Evolutionary conservation across 345 rosid species (phyloP), one percentile per base, ranked within the genome.

Genomic region (Laguncularia racemosa): DNA sequence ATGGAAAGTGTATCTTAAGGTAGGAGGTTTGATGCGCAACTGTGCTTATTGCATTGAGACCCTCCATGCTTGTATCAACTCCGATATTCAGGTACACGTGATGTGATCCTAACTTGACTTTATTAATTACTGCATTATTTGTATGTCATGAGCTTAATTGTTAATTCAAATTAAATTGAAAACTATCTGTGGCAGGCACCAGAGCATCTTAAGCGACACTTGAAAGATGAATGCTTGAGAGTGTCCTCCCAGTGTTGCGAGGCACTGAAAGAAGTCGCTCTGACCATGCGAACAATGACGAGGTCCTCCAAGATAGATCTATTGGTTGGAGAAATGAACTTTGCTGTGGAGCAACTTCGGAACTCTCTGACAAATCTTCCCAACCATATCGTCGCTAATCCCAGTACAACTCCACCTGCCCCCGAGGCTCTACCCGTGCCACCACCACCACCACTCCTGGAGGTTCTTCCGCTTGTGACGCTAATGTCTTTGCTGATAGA

Each of bases 1-100:
- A 59, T 89, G 97, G 97, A 78, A 81, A 60, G 77, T 74, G 67
- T 86, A 89, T 64, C 73, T 82, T 57, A 84, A 82, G 73, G 68
- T 82, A 33, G 92, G 92, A 3, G 79, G 79, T 40, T 65, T 84
- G 21, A 57, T 86, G 69, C 83, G 86, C 6, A 71, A 67, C 55
- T 79, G 88, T 52, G 97, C 92, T 51, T 83, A 71, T 53, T 80
- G 81, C 71, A 76, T 86, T 45, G 85, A 83, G 56, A 74, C 78
- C 59, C 81, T 86, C n/a, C 61, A 67, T 58, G 60, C 68, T 21
- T 82, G 73, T 64, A 56, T 73, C 20, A 58, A 59, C 69, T 71
- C 76, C 9, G 79, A 84, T 62, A 64, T 69, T 38, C 74, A 76
- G 90, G 89, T 82, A 65, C 50, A 40, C 18, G n/a, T 38, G 16